phyloP scores from a whole-genome alignment of 2,329 filamentous ascomycete species.

The Pseudonectria buxi region DNA sequence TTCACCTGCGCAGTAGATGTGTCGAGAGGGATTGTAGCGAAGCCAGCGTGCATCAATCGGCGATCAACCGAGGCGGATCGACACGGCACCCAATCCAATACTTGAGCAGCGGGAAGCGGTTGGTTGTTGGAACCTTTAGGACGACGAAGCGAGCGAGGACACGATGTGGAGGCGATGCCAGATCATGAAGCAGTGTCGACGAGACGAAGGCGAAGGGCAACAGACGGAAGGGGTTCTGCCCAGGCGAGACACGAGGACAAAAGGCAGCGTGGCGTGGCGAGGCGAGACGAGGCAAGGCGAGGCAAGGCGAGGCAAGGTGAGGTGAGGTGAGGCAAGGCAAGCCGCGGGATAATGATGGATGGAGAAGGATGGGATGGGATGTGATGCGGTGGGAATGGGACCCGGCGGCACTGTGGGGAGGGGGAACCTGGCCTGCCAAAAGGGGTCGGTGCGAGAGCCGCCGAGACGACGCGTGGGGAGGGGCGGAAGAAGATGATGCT shows the following conservation, averaged over 20 bases:
- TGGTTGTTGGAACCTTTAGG: no score
- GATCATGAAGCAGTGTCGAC: no score
- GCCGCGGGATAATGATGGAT: slow-evolving; percentile 23
- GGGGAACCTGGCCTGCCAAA: slow-evolving; percentile 19
- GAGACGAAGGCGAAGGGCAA: no score
- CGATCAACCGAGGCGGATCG: slow-evolving; percentile 7
- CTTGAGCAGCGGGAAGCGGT: no score
- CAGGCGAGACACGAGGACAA: no score
- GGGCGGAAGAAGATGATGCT: slow-evolving; percentile 6
- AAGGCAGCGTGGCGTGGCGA: neutral
- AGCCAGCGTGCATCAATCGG: slow-evolving; percentile 9
- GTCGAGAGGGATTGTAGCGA: slow-evolving; percentile 7
- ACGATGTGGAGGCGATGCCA: no score
- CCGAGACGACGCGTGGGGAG: slow-evolving; percentile 19
- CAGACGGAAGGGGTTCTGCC: no score
- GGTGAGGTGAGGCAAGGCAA: slow-evolving; percentile 15
- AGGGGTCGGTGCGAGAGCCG: slow-evolving; percentile 25
- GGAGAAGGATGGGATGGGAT: slow-evolving; percentile 17
- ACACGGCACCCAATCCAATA: slow-evolving; percentile 18
- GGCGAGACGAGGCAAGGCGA: slow-evolving; percentile 1
- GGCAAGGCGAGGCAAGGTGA: slow-evolving; percentile 9
- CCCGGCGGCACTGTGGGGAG: slow-evolving; percentile 16
- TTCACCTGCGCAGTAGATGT: no score
- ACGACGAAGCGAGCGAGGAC: no score
- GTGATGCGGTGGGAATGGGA: no score